These are phyloP conservation scores for Neurospora sp. DNA, from an alignment of 495 filamentous ascomycete species.

Conservation along the genomic window DNA sequence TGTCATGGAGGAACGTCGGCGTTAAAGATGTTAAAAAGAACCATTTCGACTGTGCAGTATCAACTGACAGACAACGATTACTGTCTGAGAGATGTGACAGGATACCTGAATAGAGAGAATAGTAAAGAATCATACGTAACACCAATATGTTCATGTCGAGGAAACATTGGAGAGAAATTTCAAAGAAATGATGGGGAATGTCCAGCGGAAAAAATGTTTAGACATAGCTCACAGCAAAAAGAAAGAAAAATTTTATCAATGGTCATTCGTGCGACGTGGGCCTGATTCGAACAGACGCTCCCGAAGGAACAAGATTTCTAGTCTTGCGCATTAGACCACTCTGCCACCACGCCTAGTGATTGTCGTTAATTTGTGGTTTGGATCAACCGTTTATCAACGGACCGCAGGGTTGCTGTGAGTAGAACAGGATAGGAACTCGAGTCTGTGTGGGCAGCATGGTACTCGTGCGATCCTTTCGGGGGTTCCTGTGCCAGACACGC, in stretches of 20 bases:
- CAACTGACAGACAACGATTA: background rate
- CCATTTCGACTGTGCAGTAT: background rate
- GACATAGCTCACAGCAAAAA: background rate
- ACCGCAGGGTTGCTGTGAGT: background rate
- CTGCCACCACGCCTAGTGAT: background rate
- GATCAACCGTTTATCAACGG: background rate
- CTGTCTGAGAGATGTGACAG: background rate
- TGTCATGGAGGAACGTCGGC: background rate
- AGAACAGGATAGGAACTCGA: background rate
- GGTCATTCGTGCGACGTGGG: background rate
- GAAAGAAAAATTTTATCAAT: background rate
- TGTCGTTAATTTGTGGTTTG: background rate
- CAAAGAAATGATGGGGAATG: background rate
- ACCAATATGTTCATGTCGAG: background rate
- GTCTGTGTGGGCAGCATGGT: background rate
- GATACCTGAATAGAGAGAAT: background rate
- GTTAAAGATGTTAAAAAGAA: background rate
- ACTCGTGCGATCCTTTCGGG: background rate
- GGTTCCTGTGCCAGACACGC: background rate
- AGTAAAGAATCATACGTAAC: background rate
- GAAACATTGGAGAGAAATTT: background rate
- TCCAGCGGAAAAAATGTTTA: background rate
- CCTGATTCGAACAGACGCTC: background rate
- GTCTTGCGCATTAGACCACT: background rate
- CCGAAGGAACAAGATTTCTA: background rate